A percentile compares a stretch with the other conserved stretches of the same genome.
Evolutionary conservation across 495 filamentous ascomycete genomes (phyloP).

Genomic region (Glonium stellatum): DNA sequence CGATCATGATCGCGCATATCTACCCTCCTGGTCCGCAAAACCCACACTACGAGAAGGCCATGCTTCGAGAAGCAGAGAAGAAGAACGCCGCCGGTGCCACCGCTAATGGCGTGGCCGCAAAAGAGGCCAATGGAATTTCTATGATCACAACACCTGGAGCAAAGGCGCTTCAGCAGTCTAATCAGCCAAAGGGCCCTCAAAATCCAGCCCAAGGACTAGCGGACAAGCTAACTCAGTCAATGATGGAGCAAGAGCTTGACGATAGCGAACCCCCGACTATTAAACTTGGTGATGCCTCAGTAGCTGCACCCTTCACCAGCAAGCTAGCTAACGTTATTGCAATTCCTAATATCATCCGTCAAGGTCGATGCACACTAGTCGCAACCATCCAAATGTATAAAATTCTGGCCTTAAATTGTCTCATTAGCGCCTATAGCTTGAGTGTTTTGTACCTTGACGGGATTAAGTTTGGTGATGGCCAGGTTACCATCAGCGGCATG

Average conservation of each 20-base stretch:
- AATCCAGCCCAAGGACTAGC: constrained; percentile 69
- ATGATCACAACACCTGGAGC: constrained; percentile 29
- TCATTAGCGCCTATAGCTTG: constrained; percentile 96
- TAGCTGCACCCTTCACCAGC: constrained; percentile 94
- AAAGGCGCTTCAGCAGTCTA: constrained; percentile 33
- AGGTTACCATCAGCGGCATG: constrained; percentile 98
- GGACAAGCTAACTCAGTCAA: constrained; percentile 75
- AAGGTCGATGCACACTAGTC: constrained; percentile 93
- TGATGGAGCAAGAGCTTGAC: constrained; percentile 86
- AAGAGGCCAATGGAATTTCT: constrained; percentile 3
- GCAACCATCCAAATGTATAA: constrained; percentile 99
- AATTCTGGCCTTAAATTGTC: constrained; percentile 94
- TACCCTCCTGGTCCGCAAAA: constrained; percentile 89
- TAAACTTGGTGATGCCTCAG: constrained; percentile 95
- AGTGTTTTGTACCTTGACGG: constrained; percentile 95
- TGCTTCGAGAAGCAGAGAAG: constrained; percentile 70
- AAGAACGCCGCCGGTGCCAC: constrained; percentile 52
- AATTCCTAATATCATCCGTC: constrained; percentile 95
- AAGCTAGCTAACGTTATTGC: constrained; percentile 96
- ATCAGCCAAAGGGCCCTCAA: constrained; percentile 47
- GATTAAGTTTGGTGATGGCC: constrained; percentile 98
- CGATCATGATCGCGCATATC: constrained; percentile 81
- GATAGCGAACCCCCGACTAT: constrained; percentile 86
- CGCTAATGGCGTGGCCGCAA: constrained; percentile 34
- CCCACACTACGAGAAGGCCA: constrained; percentile 91